Evolutionary conservation across 805 yeast species (phyloP).

Genomic region (Pichia scutulata): DNA sequence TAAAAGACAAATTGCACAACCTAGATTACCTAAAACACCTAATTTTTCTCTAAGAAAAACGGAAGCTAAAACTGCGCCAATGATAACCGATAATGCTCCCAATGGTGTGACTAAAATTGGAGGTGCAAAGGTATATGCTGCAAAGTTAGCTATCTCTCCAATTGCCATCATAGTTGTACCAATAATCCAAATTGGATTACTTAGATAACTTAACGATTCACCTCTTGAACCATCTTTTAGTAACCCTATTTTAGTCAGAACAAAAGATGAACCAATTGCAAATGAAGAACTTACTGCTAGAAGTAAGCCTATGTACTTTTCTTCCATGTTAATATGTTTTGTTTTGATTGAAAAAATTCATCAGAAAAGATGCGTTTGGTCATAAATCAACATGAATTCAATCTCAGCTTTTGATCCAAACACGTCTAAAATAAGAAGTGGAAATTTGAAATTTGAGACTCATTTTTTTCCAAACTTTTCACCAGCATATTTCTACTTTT

Average conservation of each 20-base stretch:
- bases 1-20: conserved; percentile 83
- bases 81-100: conserved; percentile 84
- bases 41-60: conserved; percentile 77
- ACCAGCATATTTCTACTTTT: no score
- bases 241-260: conserved; percentile 81
- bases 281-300: conserved; percentile 80
- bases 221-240: conserved; percentile 57
- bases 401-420: neutral
- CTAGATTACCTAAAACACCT: conserved; percentile 83
- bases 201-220: conserved; percentile 70
- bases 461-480: neutral
- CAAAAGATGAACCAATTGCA: conserved; percentile 87
- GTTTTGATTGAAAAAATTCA: neutral
- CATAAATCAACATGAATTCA: neutral
- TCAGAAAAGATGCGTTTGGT: neutral
- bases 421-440: neutral
- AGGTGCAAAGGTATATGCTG: conserved; percentile 93
- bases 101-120: conserved; percentile 87
- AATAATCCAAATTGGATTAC: conserved; percentile 90
- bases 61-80: conserved; percentile 87
- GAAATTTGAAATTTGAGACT: neutral
- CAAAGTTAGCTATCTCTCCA: conserved; percentile 88
- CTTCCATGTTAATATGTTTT: conserved; percentile 41
- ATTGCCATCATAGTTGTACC: conserved; percentile 87
- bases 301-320: conserved; percentile 82